These are phyloP conservation scores for Pholiota microspora DNA, from an alignment of 768 basidiomycete genomes.

Conservation along the genomic window DNA sequence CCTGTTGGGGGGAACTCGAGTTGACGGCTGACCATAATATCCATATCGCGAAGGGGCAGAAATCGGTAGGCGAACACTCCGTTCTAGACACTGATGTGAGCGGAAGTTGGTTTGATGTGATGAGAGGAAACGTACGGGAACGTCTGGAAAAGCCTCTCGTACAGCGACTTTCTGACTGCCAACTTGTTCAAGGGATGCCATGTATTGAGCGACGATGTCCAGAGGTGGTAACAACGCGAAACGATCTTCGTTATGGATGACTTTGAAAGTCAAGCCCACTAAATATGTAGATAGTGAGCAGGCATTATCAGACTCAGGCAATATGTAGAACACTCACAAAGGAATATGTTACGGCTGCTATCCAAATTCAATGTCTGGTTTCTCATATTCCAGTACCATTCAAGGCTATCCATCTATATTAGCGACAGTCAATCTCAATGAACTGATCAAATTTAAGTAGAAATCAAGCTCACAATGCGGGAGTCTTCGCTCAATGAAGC, in stretches of 20 bases:
- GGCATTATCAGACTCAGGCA: not conserved
- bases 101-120: not conserved
- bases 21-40: not conserved
- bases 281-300: too few relatives aligned
- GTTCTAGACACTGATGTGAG: not conserved
- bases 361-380: conserved; percentile 14
- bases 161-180: not conserved
- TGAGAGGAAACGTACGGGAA: not conserved
- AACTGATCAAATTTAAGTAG: not conserved
- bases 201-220: not conserved
- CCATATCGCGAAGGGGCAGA: not conserved
- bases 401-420: conserved; percentile 12
- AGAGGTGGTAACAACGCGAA: not conserved
- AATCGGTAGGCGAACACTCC: not conserved
- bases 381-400: conserved; percentile 17
- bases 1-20: not conserved
- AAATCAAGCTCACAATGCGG: not conserved
- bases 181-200: not conserved
- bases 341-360: conserved; percentile 15
- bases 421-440: too few relatives aligned
- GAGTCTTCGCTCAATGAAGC: not conserved
- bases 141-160: not conserved
- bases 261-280: not conserved
- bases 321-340: not conserved
- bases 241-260: not conserved